Evolutionary conservation across 345 rosid genomes (phyloP).

Genomic region (Hibiscus mutabilis): DNA sequence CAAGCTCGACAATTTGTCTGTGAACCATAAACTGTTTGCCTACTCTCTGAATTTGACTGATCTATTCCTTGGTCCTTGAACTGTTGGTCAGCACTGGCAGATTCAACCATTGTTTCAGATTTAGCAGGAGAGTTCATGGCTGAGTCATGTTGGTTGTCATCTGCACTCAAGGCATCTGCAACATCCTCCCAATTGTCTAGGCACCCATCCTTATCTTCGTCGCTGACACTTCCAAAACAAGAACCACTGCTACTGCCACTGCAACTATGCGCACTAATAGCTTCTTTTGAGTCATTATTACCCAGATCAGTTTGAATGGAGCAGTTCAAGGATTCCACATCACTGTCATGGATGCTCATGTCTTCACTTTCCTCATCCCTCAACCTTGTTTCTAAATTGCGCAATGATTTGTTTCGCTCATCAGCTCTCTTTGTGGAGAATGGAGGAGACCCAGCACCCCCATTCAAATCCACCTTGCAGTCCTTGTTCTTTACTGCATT

Average conservation of each 20-base stretch:
- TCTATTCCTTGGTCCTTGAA: not conserved
- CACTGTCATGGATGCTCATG: conserved; percentile 12
- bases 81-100: not conserved
- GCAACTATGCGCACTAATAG: conserved; percentile 9
- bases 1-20: conserved; percentile 12
- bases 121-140: not conserved
- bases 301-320: conserved; percentile 24
- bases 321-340: conserved; percentile 12
- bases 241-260: conserved; percentile 14
- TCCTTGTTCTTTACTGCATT: conserved; percentile 23
- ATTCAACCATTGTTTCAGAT: conserved; percentile 7
- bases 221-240: conserved; percentile 20
- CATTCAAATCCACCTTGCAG: conserved; percentile 11
- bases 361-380: conserved; percentile 14
- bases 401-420: not conserved
- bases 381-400: conserved; percentile 5
- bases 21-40: not conserved
- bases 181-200: conserved; percentile 31
- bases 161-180: conserved; percentile 27
- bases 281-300: conserved; percentile 19
- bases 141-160: conserved; percentile 9
- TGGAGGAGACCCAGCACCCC: conserved; percentile 8
- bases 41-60: not conserved
- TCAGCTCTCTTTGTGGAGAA: not conserved
- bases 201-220: conserved; percentile 36